Base-by-base conservation (phyloP, 148 eudicot species). In the Camellia granthamiana region DNA sequence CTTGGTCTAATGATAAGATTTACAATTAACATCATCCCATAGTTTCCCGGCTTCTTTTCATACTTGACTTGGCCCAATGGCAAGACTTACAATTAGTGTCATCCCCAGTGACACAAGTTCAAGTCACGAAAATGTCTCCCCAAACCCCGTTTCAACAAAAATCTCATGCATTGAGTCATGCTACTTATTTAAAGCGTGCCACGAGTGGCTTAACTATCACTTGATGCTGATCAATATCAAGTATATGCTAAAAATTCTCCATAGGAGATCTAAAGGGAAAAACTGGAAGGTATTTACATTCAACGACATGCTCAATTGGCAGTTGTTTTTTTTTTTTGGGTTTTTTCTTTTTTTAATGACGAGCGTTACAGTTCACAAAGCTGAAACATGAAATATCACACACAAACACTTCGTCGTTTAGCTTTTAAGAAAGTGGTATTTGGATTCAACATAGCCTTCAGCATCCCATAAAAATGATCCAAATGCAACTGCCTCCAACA, bases 391-490 rank as follows among this genome's bases (percentile, higher is more conserved):
- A 61, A 44, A 74, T 38, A 14, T 43, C 61, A 2, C 38, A 10
- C 38, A 54, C 49, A 30, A 42, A 14, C 10, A 8, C 19, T 6
- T 30, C 4, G 16, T 14, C 3, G 5, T 65, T 58, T 83, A 89
- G 86, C 87, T 90, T 47, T 87, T 89, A 52, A 88, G 77, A 77
- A 92, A 90, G 62, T 83, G 89, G 72, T 91, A 93, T 72, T 88
- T 96, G 9, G 97, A 87, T 78, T 96, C 99, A 5, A 89, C 90
- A 85, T 91, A 89, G 55, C 90, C 89, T 88, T 96, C 99, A 5
- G 95, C 85, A 78, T 96, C 99, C 98, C 99, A 96, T 58, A 96
- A 80, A 84, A 96, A 94, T 2, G 99, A 93, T 3, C 99, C 99
- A 69, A 96, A 91, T 66, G 99, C 90, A 71, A 94, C 95, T 5